phyloP scores from a whole-genome alignment of 441 rosid genomes.

The Gossypium laxum region DNA sequence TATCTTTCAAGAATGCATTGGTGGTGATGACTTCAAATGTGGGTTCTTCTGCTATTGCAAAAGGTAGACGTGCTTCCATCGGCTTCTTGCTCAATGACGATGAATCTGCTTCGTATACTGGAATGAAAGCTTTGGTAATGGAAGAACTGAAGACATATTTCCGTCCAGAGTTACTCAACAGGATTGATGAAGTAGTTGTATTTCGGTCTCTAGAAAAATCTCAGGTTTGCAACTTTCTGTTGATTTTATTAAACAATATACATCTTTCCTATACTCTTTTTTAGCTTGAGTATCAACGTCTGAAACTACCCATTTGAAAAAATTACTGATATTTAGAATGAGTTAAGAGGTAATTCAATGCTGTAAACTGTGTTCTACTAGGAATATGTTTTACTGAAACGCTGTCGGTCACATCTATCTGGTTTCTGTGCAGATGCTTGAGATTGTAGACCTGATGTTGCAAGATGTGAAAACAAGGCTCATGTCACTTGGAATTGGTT shows the following conservation, averaged over 20 bases:
- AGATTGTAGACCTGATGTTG: conserved; percentile 70
- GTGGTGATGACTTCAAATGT: conserved; percentile 71
- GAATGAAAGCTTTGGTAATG: conserved; percentile 50
- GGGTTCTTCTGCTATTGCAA: conserved; percentile 56
- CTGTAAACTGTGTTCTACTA: background rate
- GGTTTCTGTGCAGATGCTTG: conserved; percentile 51
- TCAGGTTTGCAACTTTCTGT: conserved; percentile 51
- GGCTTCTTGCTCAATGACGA: conserved; percentile 54
- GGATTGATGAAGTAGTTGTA: conserved; percentile 65
- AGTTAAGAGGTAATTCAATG: background rate
- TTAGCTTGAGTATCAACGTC: background rate
- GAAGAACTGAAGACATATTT: conserved; percentile 62
- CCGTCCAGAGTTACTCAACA: conserved; percentile 67
- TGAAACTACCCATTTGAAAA: background rate
- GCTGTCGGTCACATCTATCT: background rate
- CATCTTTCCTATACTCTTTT: background rate
- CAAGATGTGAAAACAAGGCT: conserved; percentile 74
- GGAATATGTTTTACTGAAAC: background rate
- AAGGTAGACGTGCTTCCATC: conserved; percentile 44
- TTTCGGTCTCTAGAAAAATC: conserved; percentile 55
- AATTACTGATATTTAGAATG: background rate
- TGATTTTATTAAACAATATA: background rate
- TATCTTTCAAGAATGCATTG: conserved; percentile 62
- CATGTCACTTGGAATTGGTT: conserved; percentile 59
- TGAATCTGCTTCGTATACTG: conserved; percentile 42